phyloP scores from a whole-genome alignment of 2,329 filamentous ascomycete species.

The Mollisiaceae sp. region DNA sequence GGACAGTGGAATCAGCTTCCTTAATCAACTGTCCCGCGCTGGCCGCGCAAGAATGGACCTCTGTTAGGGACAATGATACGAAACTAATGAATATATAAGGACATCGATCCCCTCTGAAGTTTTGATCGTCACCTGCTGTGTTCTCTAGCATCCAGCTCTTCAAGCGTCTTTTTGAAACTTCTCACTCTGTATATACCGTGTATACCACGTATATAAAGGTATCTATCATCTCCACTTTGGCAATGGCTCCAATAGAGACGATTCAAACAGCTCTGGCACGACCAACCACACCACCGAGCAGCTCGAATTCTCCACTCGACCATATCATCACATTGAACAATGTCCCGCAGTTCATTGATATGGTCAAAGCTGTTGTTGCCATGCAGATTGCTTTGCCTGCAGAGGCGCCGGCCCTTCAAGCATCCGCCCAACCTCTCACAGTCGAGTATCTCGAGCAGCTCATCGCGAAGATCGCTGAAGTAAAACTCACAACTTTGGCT shows the following conservation, averaged over 20 bases:
- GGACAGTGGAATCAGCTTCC: constrained; percentile 18
- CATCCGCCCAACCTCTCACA: background rate
- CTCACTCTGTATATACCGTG: constrained; percentile 20
- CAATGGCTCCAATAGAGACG: constrained; percentile 26
- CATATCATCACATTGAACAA: constrained; percentile 25
- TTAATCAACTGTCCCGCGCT: constrained; percentile 23
- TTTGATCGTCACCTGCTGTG: constrained; percentile 14
- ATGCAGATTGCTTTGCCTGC: constrained; percentile 25
- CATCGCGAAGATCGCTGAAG: background rate
- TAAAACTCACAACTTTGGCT: background rate
- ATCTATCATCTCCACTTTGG: constrained; percentile 17
- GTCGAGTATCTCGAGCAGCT: background rate
- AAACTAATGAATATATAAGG: constrained; percentile 19
- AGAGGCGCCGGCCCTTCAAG: background rate
- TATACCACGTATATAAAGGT: constrained; percentile 22
- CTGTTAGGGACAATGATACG: constrained; percentile 10
- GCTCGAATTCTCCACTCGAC: too few relatives aligned
- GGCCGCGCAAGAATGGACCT: constrained; percentile 22
- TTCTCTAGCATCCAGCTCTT: constrained; percentile 16
- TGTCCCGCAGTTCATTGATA: constrained; percentile 20
- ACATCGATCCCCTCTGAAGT: constrained; percentile 17
- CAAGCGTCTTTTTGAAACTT: constrained; percentile 18
- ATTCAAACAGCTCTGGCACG: constrained; percentile 22
- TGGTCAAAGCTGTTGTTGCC: constrained; percentile 24
- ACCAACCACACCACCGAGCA: too few relatives aligned